phyloP scores from a whole-genome alignment of 495 filamentous ascomycete genomes.

The Hypomontagnella submonticulosa region DNA sequence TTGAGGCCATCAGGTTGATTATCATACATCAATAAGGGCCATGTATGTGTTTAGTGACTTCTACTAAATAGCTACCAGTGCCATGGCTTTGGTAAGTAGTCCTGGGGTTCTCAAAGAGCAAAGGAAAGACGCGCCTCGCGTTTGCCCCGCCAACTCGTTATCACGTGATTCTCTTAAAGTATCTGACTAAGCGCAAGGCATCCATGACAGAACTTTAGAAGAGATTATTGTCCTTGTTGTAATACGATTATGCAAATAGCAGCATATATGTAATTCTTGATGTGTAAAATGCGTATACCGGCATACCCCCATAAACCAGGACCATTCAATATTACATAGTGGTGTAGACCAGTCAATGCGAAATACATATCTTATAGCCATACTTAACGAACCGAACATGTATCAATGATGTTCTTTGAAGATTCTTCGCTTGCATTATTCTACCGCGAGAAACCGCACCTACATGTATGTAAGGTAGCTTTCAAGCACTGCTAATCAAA shows the following conservation, averaged over 20 bases:
- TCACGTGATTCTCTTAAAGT: slow-evolving; percentile 22
- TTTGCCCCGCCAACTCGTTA: slow-evolving; percentile 31
- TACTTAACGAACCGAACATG: background rate
- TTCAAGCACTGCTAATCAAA: slow-evolving; percentile 28
- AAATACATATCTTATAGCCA: background rate
- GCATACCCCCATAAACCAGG: no score
- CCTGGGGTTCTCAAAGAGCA: background rate
- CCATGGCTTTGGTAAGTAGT: no score
- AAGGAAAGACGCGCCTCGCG: slow-evolving; percentile 33
- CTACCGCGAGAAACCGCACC: slow-evolving; percentile 18
- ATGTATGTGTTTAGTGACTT: no score
- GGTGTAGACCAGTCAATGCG: no score
- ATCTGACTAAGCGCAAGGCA: background rate
- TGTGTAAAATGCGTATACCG: no score
- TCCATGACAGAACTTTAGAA: no score
- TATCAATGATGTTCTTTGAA: slow-evolving; percentile 3
- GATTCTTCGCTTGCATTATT: slow-evolving; percentile 35
- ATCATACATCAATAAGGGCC: background rate
- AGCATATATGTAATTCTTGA: no score
- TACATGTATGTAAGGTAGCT: slow-evolving; percentile 9
- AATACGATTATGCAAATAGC: no score
- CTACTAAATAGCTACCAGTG: no score
- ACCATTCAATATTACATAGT: no score
- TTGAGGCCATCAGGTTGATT: background rate
- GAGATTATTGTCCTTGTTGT: no score